Evolutionary conservation across 164 flowering plant species (phyloP).

Genomic region (Stephania yunnanensis): DNA sequence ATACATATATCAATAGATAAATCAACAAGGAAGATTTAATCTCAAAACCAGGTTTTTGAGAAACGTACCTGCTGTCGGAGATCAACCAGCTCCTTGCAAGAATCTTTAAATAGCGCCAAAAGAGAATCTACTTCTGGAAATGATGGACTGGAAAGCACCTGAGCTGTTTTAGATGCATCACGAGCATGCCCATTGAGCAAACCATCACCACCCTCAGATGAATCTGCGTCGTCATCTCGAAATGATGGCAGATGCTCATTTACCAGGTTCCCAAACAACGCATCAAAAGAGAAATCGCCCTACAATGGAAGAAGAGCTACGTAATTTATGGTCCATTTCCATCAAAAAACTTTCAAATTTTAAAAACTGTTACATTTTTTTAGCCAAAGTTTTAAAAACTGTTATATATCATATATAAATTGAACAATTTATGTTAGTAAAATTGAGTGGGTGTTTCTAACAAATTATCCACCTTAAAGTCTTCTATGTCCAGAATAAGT

Average conservation of each 20-base stretch:
- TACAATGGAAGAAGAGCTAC: conserved; percentile 22
- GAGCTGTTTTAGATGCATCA: conserved; percentile 45
- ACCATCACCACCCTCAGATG: conserved; percentile 59
- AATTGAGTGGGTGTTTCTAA: no score
- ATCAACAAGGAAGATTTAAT: background rate
- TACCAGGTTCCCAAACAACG: conserved; percentile 88
- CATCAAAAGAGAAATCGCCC: conserved; percentile 99
- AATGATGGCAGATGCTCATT: conserved; percentile 78
- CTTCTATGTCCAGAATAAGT: conserved; percentile 77
- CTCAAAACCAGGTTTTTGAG: background rate
- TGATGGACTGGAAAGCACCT: conserved; percentile 48
- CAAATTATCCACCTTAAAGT: conserved; percentile 68
- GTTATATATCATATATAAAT: background rate
- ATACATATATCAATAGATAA: background rate
- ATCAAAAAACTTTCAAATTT: background rate
- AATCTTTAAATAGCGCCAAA: conserved; percentile 71
- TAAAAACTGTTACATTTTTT: background rate
- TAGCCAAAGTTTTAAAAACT: background rate
- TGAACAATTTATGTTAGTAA: no score
- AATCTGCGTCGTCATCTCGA: conserved; percentile 67
- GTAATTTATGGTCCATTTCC: background rate
- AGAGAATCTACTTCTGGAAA: conserved; percentile 94
- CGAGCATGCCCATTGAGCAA: conserved; percentile 64
- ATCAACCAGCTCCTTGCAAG: conserved; percentile 78
- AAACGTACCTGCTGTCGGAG: conserved; percentile 63